phyloP scores from a whole-genome alignment of 495 filamentous ascomycete species.

The Amphirosellinia nigrospora region DNA sequence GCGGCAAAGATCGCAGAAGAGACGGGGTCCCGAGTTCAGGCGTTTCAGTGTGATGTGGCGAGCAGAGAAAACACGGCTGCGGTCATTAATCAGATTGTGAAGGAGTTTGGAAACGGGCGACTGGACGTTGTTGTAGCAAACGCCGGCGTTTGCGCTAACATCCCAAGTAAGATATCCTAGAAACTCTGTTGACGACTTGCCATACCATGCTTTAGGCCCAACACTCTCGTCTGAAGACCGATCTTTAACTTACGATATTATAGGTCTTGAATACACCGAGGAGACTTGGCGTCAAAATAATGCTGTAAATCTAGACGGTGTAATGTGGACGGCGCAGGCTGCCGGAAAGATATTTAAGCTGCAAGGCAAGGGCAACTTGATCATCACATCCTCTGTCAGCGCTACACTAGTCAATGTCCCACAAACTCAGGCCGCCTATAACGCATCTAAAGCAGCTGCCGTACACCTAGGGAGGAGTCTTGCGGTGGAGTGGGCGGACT shows the following conservation, averaged over 20 bases:
- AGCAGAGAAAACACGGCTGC: constrained; percentile 52
- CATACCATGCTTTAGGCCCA: not conserved
- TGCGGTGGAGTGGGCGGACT: constrained; percentile 59
- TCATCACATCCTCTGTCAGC: constrained; percentile 68
- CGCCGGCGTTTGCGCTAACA: constrained; percentile 33
- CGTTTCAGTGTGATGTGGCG: constrained; percentile 65
- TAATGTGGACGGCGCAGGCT: constrained; percentile 59
- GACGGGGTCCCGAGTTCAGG: constrained; percentile 62
- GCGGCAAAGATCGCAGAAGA: constrained; percentile 58
- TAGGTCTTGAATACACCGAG: constrained; percentile 34
- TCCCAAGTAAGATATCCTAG: constrained; percentile 21
- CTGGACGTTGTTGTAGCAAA: constrained; percentile 39
- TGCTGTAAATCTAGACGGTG: constrained; percentile 63
- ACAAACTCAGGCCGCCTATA: constrained; percentile 68
- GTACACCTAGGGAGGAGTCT: constrained; percentile 68
- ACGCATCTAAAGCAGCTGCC: constrained; percentile 63
- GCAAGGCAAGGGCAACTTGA: constrained; percentile 24
- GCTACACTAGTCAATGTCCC: constrained; percentile 68
- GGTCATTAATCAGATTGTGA: constrained; percentile 48
- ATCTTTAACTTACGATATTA: not conserved
- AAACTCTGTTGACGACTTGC: not conserved
- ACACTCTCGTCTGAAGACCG: not conserved
- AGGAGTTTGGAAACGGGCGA: constrained; percentile 55
- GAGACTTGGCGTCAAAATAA: constrained; percentile 49
- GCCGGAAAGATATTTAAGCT: constrained; percentile 57